These are phyloP conservation scores for Exophiala oligosperma DNA, from an alignment of 2,329 filamentous ascomycete species.

Conservation along the genomic window DNA sequence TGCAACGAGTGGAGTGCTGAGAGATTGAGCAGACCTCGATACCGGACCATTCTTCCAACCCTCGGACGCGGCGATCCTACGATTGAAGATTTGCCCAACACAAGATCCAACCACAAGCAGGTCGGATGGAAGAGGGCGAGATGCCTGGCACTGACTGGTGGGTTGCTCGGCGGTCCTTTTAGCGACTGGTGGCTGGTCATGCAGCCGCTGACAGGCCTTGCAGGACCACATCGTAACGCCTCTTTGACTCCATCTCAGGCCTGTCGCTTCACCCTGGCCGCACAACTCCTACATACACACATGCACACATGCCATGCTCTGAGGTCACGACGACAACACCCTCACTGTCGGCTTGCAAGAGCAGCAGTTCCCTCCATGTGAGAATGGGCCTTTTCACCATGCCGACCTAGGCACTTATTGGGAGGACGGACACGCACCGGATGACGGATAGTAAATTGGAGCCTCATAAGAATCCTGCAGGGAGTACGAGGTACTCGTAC, in stretches of 20 bases:
- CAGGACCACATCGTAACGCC: not conserved
- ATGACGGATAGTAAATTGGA: too few species aligned
- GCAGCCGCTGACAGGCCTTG: conserved; percentile 9
- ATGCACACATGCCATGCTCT: not conserved
- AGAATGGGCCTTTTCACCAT: not conserved
- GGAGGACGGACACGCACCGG: not conserved
- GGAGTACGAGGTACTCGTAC: too few species aligned
- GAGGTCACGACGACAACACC: too few species aligned
- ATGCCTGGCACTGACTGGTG: conserved; percentile 1
- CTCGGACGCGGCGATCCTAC: not conserved
- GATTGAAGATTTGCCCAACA: not conserved
- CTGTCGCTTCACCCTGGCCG: not conserved
- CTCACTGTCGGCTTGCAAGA: not conserved
- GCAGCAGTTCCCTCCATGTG: not conserved
- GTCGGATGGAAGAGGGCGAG: not conserved
- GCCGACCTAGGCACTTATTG: too few species aligned
- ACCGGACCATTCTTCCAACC: not conserved
- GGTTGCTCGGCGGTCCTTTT: not conserved
- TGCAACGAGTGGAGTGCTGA: not conserved
- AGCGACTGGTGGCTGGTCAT: conserved; percentile 4
- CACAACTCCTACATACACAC: not conserved
- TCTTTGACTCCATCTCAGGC: conserved; percentile 2
- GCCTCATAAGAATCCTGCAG: too few species aligned
- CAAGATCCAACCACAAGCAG: not conserved
- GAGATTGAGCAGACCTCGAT: not conserved